Evolutionary conservation across 1,284 basidiomycete species (phyloP), one percentile per base, ranked within the genome.

Genomic region (Melampsora larici-populina): DNA sequence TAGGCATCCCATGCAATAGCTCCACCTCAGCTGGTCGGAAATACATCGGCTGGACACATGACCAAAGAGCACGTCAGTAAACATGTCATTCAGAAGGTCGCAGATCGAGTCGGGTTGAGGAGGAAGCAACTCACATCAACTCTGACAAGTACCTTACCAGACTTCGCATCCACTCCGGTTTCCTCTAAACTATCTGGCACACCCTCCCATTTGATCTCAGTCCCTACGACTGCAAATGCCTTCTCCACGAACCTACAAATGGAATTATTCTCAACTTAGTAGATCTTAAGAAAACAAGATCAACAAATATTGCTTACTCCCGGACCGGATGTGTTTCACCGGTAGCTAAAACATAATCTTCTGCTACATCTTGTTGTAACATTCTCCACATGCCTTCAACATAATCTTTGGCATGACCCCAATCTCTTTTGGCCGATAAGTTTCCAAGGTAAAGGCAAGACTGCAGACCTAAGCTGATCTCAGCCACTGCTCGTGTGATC

Each of bases 311-410:
- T 1, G 63, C 74, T 69, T 33, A 76, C 85, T 94, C 92, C 70
- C 92, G 89, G 43, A 96, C 93, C 63, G 89, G 89, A 84, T 96
- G 94, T 36, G 92, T 95, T 86, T 95, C 93, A 46, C 92, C 92
- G 0, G 92, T 95, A 0, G 93, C 93, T 62, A 96, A 90, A 49
- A 96, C 93, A 82, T 92, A 96, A 85, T 96, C 93, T 26, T 92
- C 89, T 0, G 93, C 86, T 33, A 81, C 81, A 9, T 89, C 87
- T 83, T 94, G 93, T 84, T 96, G 93, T 36, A 96, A 88, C 89
- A 96, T 94, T 81, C 88, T 87, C 93, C 93, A 96, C 94, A 96
- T 95, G 62, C 93, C 93, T 85, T 94, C 93, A 15, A 93, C 90
- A 82, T 93, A 94, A 78, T 94, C 92, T 80, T 88, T 89, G 70